A percentile compares a stretch with the other conserved stretches of the same genome.
Conservation (phyloP, 164 flowering plant species). For the Amborella trichopoda region DNA sequence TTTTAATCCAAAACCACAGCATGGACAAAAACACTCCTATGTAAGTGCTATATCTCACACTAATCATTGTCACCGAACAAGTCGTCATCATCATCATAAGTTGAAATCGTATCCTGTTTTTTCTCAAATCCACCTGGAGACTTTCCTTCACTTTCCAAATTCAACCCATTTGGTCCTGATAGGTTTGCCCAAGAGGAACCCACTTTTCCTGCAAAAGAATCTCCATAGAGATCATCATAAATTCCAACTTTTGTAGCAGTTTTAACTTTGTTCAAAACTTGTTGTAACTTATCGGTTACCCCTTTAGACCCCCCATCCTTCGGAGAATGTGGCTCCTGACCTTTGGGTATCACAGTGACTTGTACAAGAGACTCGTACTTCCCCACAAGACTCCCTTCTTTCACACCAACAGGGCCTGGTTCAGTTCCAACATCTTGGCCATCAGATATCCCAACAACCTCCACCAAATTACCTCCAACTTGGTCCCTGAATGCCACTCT, state of each 20-base stretch:
- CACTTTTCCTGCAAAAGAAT: constrained; percentile 49
- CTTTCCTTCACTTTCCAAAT: constrained; percentile 22
- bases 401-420: constrained; percentile 91
- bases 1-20: too few species aligned
- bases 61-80: constrained; percentile 60
- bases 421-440: constrained; percentile 93
- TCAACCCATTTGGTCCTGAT: constrained; percentile 19
- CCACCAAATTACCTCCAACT: constrained; percentile 79
- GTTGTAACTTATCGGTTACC: constrained; percentile 69
- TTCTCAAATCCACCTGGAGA: constrained; percentile 9
- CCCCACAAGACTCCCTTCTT: constrained; percentile 98
- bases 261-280: constrained; percentile 78
- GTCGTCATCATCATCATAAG: constrained; percentile 51
- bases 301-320: constrained; percentile 33
- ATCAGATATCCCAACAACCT: constrained; percentile 90
- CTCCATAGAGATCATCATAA: constrained; percentile 87
- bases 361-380: constrained; percentile 94
- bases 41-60: not conserved
- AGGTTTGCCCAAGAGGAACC: constrained; percentile 86
- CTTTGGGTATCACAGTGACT: constrained; percentile 78
- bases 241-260: constrained; percentile 51
- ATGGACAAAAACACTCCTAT: too few species aligned
- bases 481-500: constrained; percentile 86
- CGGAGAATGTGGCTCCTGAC: constrained; percentile 35
- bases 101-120: constrained; percentile 13